phyloP scores from a whole-genome alignment of 2,329 filamentous ascomycete species.

The Biscogniauxia marginata region DNA sequence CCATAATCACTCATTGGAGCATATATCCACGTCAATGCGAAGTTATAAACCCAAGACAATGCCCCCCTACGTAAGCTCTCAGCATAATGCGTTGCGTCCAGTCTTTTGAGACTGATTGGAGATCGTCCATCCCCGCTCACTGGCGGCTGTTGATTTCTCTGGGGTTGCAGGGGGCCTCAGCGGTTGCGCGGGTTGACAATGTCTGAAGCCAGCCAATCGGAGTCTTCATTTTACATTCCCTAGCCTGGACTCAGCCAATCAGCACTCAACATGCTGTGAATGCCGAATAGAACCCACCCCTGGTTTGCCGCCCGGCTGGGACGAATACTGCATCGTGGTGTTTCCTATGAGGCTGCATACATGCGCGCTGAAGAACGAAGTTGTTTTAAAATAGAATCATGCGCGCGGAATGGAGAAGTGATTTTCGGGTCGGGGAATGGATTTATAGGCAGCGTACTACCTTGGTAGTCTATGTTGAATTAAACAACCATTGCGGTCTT shows the following conservation, averaged over 20 bases:
- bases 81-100: background rate
- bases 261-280: background rate
- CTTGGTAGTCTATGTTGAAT: background rate
- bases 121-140: too few relatives aligned
- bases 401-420: background rate
- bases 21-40: background rate
- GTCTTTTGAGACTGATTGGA: too few relatives aligned
- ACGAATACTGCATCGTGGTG: constrained; percentile 9
- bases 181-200: constrained; percentile 12
- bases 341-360: constrained; percentile 2
- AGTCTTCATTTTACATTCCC: constrained; percentile 8
- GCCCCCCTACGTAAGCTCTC: background rate
- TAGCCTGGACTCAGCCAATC: constrained; percentile 12
- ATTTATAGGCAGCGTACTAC: background rate
- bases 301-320: constrained; percentile 11
- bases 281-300: background rate
- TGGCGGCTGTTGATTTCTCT: constrained; percentile 3
- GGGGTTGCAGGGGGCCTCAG: constrained; percentile 1
- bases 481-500: background rate
- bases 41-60: background rate
- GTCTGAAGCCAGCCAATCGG: constrained; percentile 15
- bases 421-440: background rate
- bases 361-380: background rate
- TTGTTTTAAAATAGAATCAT: background rate
- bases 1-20: background rate